phyloP scores from a whole-genome alignment of 768 basidiomycete genomes.

The Psilocybe azurescens region DNA sequence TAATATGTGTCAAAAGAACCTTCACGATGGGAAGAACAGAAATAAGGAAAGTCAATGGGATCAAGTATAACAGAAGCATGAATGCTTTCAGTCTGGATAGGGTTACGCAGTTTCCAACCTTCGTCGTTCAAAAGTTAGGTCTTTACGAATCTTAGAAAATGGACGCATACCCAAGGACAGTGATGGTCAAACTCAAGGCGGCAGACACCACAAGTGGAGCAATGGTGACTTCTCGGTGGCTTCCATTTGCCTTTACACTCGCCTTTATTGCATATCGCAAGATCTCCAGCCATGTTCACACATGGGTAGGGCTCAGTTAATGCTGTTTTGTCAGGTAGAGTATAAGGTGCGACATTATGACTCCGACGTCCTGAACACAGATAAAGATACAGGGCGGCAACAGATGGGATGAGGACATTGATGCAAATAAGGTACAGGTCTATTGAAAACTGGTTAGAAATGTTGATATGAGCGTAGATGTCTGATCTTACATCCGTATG shows the following conservation, averaged over 20 bases:
- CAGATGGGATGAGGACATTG: conserved; percentile 29
- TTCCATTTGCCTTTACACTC: conserved; percentile 44
- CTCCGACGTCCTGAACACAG: conserved; percentile 38
- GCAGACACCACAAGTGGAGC: conserved; percentile 50
- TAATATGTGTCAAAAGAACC: conserved; percentile 32
- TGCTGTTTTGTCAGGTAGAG: conserved; percentile 33
- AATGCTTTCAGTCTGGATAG: conserved; percentile 43
- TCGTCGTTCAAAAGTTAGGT: neutral
- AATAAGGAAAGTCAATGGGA: conserved; percentile 35
- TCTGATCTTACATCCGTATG: conserved; percentile 28
- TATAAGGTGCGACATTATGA: conserved; percentile 35
- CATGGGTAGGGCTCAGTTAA: conserved; percentile 48
- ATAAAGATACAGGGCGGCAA: conserved; percentile 37
- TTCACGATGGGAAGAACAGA: conserved; percentile 32
- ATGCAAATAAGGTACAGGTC: conserved; percentile 35
- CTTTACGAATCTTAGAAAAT: neutral
- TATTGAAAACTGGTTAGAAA: conserved; percentile 11
- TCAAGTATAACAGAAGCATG: conserved; percentile 34
- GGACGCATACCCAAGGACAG: conserved; percentile 45
- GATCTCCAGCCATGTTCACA: conserved; percentile 34
- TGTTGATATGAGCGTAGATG: neutral
- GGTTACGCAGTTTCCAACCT: neutral
- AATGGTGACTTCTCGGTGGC: conserved; percentile 49
- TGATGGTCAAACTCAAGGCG: conserved; percentile 52
- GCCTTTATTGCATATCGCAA: conserved; percentile 39